Conservation (phyloP, 148 eudicot species). For the Polygonum maritimum region DNA sequence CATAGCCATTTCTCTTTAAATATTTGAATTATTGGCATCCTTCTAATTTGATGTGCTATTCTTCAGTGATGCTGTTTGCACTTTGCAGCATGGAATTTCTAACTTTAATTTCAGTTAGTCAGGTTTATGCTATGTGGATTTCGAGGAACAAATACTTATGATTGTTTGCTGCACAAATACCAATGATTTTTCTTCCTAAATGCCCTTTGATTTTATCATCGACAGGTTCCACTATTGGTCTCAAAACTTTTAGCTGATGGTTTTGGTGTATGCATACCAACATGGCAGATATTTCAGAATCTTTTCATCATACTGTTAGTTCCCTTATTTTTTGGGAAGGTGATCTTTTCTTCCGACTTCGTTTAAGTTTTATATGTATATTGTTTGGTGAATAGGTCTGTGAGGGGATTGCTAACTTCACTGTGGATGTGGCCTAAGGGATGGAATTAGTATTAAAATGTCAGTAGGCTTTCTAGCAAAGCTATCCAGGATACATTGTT, state of each 20-base stretch:
- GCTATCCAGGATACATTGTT: background rate
- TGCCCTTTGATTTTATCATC: background rate
- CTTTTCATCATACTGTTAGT: slow-evolving; percentile 26
- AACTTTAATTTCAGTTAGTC: too few species aligned
- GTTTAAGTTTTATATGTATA: slow-evolving; percentile 1
- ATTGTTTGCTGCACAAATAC: background rate
- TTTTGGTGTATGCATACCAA: slow-evolving; percentile 31
- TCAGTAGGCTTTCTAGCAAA: too few species aligned
- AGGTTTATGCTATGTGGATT: background rate
- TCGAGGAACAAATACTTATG: background rate
- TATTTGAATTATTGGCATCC: background rate
- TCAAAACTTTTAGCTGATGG: slow-evolving; percentile 31
- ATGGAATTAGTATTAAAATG: too few species aligned
- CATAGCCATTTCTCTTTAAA: background rate
- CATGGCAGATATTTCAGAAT: slow-evolving; percentile 26
- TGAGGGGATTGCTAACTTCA: background rate
- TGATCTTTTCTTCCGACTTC: slow-evolving; percentile 7
- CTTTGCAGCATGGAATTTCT: too few species aligned
- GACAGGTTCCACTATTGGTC: slow-evolving; percentile 36
- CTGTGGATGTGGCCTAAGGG: background rate
- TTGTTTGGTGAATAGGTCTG: background rate
- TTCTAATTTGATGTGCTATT: background rate
- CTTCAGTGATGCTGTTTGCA: background rate
- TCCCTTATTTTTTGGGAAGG: slow-evolving; percentile 35
- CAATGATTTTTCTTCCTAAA: background rate